Evolutionary conservation across 2,329 filamentous ascomycete genomes (phyloP).

Genomic region (Cladophialophora exuberans): DNA sequence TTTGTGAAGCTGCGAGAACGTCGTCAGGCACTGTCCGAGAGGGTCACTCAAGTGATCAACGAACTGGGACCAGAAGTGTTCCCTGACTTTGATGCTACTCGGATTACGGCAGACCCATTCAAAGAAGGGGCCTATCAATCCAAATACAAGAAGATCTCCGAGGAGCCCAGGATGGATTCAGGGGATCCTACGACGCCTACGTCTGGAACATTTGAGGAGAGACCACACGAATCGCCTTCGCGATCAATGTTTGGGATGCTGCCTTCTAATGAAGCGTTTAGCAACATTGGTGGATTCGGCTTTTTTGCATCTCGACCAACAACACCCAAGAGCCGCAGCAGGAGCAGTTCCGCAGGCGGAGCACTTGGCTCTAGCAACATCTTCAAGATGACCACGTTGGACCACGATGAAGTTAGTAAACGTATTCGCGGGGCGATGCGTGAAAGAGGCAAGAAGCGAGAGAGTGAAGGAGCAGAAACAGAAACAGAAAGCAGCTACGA

Average conservation of each 20-base stretch:
- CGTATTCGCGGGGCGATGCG: constrained; percentile 85
- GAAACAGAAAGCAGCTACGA: constrained; percentile 34
- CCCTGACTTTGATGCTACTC: constrained; percentile 84
- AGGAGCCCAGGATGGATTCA: constrained; percentile 37
- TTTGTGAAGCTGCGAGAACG: constrained; percentile 75
- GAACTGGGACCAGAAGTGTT: constrained; percentile 94
- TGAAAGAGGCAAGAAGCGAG: constrained; percentile 66
- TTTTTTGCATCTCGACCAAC: constrained; percentile 88
- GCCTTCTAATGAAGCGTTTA: constrained; percentile 90
- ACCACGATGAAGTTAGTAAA: constrained; percentile 77
- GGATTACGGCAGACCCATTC: constrained; percentile 64
- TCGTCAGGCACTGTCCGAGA: constrained; percentile 72
- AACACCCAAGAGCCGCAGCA: constrained; percentile 74
- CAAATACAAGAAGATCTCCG: constrained; percentile 30
- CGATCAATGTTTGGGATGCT: constrained; percentile 47
- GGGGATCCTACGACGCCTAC: constrained; percentile 35
- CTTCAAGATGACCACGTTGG: constrained; percentile 69
- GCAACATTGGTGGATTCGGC: constrained; percentile 82
- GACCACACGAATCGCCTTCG: constrained; percentile 32
- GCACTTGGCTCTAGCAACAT: constrained; percentile 63
- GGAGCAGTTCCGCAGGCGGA: constrained; percentile 69
- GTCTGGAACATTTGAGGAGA: constrained; percentile 34
- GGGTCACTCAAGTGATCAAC: constrained; percentile 93
- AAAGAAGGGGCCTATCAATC: constrained; percentile 39
- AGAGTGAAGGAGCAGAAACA: constrained; percentile 31